Conservation (phyloP, 805 yeast species). For the Candida yuanshanica region DNA sequence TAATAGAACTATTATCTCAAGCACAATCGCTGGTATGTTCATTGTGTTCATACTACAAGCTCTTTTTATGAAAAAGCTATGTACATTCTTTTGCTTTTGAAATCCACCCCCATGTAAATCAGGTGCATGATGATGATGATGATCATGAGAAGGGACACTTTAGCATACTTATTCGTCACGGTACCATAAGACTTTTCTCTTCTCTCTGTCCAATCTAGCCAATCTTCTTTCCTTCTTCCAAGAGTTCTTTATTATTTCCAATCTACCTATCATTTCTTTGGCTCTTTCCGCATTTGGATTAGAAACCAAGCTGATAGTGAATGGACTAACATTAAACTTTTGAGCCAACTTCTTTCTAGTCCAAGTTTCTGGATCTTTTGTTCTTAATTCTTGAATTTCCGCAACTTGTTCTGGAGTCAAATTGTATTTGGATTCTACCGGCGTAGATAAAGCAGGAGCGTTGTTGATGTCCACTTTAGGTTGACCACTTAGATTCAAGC, state of each 20-base stretch:
- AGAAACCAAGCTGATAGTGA: slow-evolving; percentile 51
- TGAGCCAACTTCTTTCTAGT: slow-evolving; percentile 58
- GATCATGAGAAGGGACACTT: background rate
- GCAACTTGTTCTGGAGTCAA: slow-evolving; percentile 51
- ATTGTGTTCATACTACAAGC: too few relatives aligned
- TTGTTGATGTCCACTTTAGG: slow-evolving; percentile 19
- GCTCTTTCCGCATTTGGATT: slow-evolving; percentile 35
- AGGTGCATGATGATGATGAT: too few relatives aligned
- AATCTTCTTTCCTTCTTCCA: slow-evolving; percentile 45
- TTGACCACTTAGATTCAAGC: slow-evolving; percentile 25
- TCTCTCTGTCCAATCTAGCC: slow-evolving; percentile 52
- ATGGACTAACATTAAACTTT: slow-evolving; percentile 47
- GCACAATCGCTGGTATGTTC: too few relatives aligned
- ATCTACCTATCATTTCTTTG: slow-evolving; percentile 41
- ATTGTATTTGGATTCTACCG: slow-evolving; percentile 40
- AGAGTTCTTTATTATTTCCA: slow-evolving; percentile 36
- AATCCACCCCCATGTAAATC: too few relatives aligned
- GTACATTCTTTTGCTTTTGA: background rate
- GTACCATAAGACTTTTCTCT: slow-evolving; percentile 60
- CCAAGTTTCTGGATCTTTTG: slow-evolving; percentile 53
- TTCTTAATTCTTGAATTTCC: slow-evolving; percentile 53
- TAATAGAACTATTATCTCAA: too few relatives aligned
- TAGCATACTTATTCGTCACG: slow-evolving; percentile 26
- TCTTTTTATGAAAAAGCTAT: too few relatives aligned
- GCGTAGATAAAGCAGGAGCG: slow-evolving; percentile 34